Evolutionary conservation across 2,329 filamentous ascomycete species (phyloP).

Genomic region (Pseudodiploospora longispora): DNA sequence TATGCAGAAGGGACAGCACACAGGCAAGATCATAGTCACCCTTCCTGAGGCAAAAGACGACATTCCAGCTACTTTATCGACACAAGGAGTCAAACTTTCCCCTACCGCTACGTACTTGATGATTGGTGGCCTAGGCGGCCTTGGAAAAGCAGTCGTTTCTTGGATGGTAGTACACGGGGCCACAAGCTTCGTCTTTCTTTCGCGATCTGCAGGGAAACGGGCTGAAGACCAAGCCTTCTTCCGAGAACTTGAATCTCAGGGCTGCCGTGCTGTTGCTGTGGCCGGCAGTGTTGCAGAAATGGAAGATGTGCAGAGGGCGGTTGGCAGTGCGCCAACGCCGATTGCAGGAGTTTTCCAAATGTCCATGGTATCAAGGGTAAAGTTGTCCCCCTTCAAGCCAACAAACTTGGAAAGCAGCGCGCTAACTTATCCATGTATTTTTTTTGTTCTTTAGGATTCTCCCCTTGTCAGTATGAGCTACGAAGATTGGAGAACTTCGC

Average conservation of each 20-base stretch:
- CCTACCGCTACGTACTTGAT: conserved; percentile 12
- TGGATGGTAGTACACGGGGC: conserved; percentile 17
- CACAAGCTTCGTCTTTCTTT: conserved; percentile 6
- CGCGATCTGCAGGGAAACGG: conserved; percentile 5
- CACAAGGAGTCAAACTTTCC: conserved; percentile 3
- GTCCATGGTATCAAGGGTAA: conserved; percentile 21
- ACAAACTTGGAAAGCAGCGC: no score
- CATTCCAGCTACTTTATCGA: not conserved
- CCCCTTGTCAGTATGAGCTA: conserved; percentile 21
- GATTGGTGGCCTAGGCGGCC: conserved; percentile 17
- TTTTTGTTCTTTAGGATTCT: conserved; percentile 1
- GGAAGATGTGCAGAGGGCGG: conserved; percentile 6
- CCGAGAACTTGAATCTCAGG: conserved; percentile 5
- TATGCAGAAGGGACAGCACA: conserved; percentile 31
- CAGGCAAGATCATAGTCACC: conserved; percentile 18
- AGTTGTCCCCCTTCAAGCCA: not conserved
- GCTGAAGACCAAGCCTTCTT: conserved; percentile 3
- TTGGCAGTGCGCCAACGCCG: conserved; percentile 16
- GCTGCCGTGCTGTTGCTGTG: conserved; percentile 1
- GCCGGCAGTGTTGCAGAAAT: conserved; percentile 4
- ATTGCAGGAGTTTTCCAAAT: conserved; percentile 29
- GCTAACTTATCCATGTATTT: not conserved
- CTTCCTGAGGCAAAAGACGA: not conserved
- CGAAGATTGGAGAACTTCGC: conserved; percentile 4
- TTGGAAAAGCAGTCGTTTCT: conserved; percentile 14